Evolutionary conservation across 306 rosid species (phyloP), one percentile per base, ranked within the genome.

Genomic region (Prunus kanzakura): DNA sequence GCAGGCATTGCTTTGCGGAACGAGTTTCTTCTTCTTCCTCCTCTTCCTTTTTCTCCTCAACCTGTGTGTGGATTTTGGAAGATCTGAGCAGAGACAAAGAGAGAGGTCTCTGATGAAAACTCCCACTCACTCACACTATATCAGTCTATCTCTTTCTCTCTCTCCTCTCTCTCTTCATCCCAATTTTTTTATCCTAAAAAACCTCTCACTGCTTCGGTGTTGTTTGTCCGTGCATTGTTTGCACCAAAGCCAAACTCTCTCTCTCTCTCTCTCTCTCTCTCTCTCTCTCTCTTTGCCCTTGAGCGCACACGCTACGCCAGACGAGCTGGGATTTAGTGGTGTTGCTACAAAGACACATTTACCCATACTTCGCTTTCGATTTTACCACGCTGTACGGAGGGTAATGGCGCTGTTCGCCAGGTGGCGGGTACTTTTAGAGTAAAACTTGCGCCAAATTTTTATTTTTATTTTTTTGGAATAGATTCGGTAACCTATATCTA

Each of bases 1-100:
- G 76, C 89, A 87, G 88, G 72, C 95, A 89, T 91, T 87, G 93
- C 88, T 87, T 89, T 93, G 93, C 86, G 88, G 61, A 83, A 80
- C 73, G 81, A 80, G 80, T 51, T 80, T 71, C 78, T 82, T 45
- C 79, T 80, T 78, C 78, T 60, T 64, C 82, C 67, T 71, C 78
- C 52, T 81, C 72, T 38, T 69, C 84, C 69, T 32, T 45, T 79
- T 32, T 14, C 12, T 27, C 47, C 51, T 32, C 49, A 12, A 4
- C 9, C 18, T 19, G 25, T 18, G 83, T 66, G 77, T 43, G 58
- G 45, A 35, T 41, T 75, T 84, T 67, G 80, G 70, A 72, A 61
- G 67, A 25, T 60, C 43, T 35, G 81, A 19, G 70, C 67, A 69
- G 78, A 67, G 77, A 77, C 15, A 51, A 55, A 79, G 73, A 38